Evolutionary conservation across 805 yeast species (phyloP), one percentile per base, ranked within the genome.

Genomic region (Pichia sporocuriosa): DNA sequence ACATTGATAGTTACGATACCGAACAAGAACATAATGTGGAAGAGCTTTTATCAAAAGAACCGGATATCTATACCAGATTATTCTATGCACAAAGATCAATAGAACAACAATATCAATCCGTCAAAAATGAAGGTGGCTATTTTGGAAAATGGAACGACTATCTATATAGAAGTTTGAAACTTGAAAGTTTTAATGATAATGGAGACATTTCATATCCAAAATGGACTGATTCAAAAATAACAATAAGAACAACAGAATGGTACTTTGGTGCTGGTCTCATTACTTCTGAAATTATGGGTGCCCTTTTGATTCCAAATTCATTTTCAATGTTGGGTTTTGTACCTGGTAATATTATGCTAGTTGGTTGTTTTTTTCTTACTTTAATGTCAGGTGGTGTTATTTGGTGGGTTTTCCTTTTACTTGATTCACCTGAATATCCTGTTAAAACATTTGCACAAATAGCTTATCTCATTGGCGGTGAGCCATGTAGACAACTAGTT

Each of bases 381-480:
- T 65, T 65, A 12, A 52, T 59, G 43, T 61, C 71, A n/a, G 75
- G 74, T 29, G 56, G 50, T 50, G 46, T 68, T 23, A 53, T 69
- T 20, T 63, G 66, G 63, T 44, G 49, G 27, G 51, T 54, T 36
- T 69, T 54, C 50, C 41, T 66, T 48, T 54, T 51, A 24, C 54
- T 68, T 20, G 70, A 67, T 51, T 66, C 71, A 7, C 54, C 54
- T 39, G 65, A 65, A 46, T 70, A 63, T 51, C 74, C 75, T 8
- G 46, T 69, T 37, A 57, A 63, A 31, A 64, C 66, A 3, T 68
- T 60, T 56, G 65, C 70, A 29, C 73, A 69, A 39, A 42, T 68
- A 25, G 67, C 63, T 8, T 58, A 63, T 12, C 60, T 72, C 36
- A 37, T 64, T 21, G 57, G 61, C 51, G 72, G 70, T 9, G 49